These are phyloP conservation scores for Cryptomeria japonica DNA, from an alignment of 75 land plant species.

Conservation along the genomic window DNA sequence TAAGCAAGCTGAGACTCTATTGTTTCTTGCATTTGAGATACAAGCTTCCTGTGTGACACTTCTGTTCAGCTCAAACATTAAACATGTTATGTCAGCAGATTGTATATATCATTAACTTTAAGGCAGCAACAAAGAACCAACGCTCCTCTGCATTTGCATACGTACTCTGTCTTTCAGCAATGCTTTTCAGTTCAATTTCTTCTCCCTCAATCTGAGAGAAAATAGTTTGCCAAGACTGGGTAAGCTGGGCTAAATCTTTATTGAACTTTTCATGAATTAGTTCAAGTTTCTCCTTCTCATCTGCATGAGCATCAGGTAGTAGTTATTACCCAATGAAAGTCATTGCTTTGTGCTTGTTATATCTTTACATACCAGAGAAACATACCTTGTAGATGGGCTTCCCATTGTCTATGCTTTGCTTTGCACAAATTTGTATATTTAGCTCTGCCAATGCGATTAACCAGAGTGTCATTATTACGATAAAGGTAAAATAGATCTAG, in stretches of 20 bases:
- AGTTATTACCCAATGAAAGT: not conserved
- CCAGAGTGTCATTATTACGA: not conserved
- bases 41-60: constrained; percentile 45
- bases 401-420: constrained; percentile 38
- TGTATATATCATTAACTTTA: not conserved
- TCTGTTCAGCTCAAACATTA: constrained; percentile 26
- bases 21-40: constrained; percentile 41
- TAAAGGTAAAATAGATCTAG: no score
- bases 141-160: not conserved
- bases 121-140: no score
- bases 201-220: constrained; percentile 41
- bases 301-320: constrained; percentile 24
- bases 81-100: not conserved
- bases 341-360: no score
- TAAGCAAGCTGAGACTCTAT: constrained; percentile 35
- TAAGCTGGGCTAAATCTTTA: constrained; percentile 41
- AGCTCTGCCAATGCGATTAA: constrained; percentile 26
- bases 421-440: constrained; percentile 33
- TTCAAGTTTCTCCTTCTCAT: constrained; percentile 37
- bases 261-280: constrained; percentile 50
- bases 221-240: constrained; percentile 22
- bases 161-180: constrained; percentile 54
- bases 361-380: not conserved
- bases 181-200: constrained; percentile 38
- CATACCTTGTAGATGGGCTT: constrained; percentile 45